A percentile compares a stretch with the other conserved stretches of the same genome.
Conservation (phyloP, 1,284 basidiomycete species). For the Porodaedalea pini region DNA sequence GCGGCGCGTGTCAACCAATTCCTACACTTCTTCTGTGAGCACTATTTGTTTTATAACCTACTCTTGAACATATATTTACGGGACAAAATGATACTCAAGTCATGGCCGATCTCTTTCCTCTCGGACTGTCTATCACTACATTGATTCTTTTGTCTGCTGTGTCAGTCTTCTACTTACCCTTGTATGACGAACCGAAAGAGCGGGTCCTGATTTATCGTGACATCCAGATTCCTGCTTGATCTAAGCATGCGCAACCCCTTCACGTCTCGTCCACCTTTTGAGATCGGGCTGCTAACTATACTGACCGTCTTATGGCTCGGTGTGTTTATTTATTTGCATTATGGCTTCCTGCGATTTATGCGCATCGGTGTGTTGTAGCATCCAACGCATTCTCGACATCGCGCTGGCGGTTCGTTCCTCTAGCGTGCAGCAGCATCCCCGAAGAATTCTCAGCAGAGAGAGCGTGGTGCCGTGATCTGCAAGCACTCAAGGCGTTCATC, state of each 20-base stretch:
- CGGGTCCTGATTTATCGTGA: neutral
- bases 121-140: slow-evolving; percentile 52
- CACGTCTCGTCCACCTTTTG: slow-evolving; percentile 44
- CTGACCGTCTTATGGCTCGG: slow-evolving; percentile 54
- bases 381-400: slow-evolving; percentile 60
- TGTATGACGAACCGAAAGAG: neutral
- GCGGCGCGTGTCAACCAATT: slow-evolving; percentile 51
- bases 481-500: slow-evolving; percentile 52
- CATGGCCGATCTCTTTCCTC: slow-evolving; percentile 55
- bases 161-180: slow-evolving; percentile 31
- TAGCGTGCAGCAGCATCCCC: slow-evolving; percentile 47
- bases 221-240: slow-evolving; percentile 42
- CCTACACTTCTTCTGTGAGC: slow-evolving; percentile 58
- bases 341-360: neutral
- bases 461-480: slow-evolving; percentile 51
- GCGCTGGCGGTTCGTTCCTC: slow-evolving; percentile 47
- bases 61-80: no score
- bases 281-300: slow-evolving; percentile 43
- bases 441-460: slow-evolving; percentile 45
- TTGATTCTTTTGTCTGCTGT: slow-evolving; percentile 40
- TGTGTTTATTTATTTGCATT: slow-evolving; percentile 30
- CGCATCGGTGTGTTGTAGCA: slow-evolving; percentile 31
- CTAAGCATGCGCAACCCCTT: slow-evolving; percentile 39
- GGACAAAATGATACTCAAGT: slow-evolving; percentile 33
- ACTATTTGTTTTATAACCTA: slow-evolving; percentile 2